Base-by-base conservation (phyloP, 2,329 filamentous ascomycete species). In the Ophiostoma ips region DNA sequence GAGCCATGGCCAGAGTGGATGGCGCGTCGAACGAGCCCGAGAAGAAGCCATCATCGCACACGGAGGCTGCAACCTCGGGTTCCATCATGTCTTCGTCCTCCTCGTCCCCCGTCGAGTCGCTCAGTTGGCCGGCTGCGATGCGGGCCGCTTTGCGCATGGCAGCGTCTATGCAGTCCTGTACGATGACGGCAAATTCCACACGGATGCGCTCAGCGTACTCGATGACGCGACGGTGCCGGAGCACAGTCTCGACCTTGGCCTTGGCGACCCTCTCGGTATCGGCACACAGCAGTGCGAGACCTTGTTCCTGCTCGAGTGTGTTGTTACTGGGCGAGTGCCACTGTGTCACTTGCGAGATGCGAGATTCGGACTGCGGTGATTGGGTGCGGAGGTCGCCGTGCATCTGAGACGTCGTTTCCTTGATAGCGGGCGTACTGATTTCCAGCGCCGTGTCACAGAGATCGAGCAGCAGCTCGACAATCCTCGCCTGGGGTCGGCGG, bases 131-230 rank as follows among this genome's bases (percentile, higher is more conserved):
- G 40, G 86, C 81, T 43, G 87, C 87, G 57, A 95, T 90, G 46
- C 83, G 83, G 50, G 86, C 85, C 49, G 92, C 89, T 65, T 96
- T 95, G 56, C 78, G 79, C 66, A 96, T 76, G 9, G 92, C 92
- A 54, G 87, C 88, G 53, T 94, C 83, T 48, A 98, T 95, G 62
- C 92, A 98, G 59, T 95, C 87, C 60, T 96, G 87, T 2, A 98
- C 90, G 52, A 95, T 73, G 24, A 94, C 78, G 28, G 90, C 84
- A 60, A 95, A 94, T 60, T 98, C 92, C 44, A 95, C 77, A 4
- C 94, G 85, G 55, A 98, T 95, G 31, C 94, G 82, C 66, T 98
- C 92, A 0, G 89, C 83, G 62, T 98, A 98, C 63, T 98, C 92
- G 31, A 98, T 81, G 47, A 96, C 94, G 58, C 84, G 83, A 47